Conservation (phyloP, 495 filamentous ascomycete genomes). For the Hyaloscypha variabilis region DNA sequence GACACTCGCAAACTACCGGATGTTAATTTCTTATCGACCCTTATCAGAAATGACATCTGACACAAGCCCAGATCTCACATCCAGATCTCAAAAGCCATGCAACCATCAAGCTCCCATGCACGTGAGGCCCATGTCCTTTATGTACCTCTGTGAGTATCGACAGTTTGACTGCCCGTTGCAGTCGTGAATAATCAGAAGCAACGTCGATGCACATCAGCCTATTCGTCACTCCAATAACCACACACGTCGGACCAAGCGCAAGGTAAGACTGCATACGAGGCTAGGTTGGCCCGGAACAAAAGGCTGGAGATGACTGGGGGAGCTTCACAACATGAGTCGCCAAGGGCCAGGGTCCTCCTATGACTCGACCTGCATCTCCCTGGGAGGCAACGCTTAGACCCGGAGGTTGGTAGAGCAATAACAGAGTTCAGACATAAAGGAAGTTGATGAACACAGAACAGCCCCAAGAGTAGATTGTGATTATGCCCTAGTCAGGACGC, state of each 20-base stretch:
- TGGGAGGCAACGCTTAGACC: background rate
- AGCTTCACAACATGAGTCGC: background rate
- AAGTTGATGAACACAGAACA: no score
- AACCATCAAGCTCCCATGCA: background rate
- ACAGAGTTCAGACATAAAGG: background rate
- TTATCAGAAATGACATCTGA: background rate
- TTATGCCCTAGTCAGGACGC: background rate
- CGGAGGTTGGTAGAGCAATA: background rate
- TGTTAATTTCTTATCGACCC: background rate
- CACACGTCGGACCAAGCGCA: background rate
- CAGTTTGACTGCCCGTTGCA: background rate
- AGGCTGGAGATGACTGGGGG: conserved; percentile 7
- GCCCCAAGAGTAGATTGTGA: background rate
- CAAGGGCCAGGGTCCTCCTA: background rate
- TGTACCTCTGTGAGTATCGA: background rate
- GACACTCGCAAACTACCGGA: background rate
- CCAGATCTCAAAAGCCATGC: background rate
- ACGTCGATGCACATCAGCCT: background rate
- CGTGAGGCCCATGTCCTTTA: background rate
- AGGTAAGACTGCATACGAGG: conserved; percentile 2
- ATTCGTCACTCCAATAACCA: conserved; percentile 1
- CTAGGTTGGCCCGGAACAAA: background rate
- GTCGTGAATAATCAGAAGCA: background rate
- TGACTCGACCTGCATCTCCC: conserved; percentile 1
- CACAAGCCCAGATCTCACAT: background rate